Evolutionary conservation across 108 stramenopile species (phyloP).

Genomic region (Skeletonema potamos): DNA sequence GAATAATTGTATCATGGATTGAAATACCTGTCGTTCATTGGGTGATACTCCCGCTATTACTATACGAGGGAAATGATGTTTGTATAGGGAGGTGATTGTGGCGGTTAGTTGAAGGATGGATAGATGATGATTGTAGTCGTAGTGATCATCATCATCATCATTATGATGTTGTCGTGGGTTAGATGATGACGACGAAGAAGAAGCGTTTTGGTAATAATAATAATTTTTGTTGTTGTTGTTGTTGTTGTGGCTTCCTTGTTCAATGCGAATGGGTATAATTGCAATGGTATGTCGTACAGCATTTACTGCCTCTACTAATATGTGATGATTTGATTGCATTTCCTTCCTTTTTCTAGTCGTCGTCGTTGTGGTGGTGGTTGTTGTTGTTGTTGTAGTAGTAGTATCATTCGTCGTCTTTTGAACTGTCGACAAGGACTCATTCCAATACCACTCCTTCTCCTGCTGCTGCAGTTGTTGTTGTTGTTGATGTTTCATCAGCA

Average conservation of each 20-base stretch:
- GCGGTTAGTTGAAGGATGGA: constrained; percentile 11
- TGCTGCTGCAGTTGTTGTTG: neutral
- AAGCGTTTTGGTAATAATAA: too few relatives aligned
- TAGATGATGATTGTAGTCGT: neutral
- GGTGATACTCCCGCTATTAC: constrained; percentile 17
- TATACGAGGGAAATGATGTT: constrained; percentile 9
- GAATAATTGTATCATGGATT: neutral
- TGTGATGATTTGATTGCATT: too few relatives aligned
- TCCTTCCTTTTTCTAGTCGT: too few relatives aligned
- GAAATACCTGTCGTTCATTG: constrained; percentile 8
- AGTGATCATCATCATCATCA: too few relatives aligned
- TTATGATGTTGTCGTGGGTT: too few relatives aligned
- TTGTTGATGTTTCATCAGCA: too few relatives aligned
- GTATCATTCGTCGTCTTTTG: neutral
- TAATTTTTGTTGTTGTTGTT: too few relatives aligned
- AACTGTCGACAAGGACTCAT: neutral
- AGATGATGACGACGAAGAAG: neutral
- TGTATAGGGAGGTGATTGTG: constrained; percentile 13
- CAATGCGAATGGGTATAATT: constrained; percentile 14
- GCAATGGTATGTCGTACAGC: constrained; percentile 22
- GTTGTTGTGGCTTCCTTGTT: too few relatives aligned
- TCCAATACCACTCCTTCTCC: neutral
- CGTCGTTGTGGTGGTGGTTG: too few relatives aligned
- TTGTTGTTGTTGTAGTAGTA: too few relatives aligned
- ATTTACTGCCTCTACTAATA: too few relatives aligned